A percentile compares a stretch with the other conserved stretches of the same genome.
phyloP scores from a whole-genome alignment of 495 filamentous ascomycete species.

The Achaetomiella virescens region DNA sequence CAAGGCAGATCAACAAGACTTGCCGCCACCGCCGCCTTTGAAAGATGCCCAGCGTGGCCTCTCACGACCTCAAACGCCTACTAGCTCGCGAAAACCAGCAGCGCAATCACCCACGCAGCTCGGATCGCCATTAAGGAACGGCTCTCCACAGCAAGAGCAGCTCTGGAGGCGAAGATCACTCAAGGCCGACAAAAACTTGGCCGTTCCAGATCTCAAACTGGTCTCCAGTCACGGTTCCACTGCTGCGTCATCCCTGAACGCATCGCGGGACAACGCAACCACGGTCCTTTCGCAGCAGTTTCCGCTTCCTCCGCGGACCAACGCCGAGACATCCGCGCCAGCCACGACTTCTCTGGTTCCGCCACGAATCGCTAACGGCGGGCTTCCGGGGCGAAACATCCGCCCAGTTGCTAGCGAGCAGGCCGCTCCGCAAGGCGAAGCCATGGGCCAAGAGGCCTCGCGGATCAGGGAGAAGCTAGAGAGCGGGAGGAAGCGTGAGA shows the following conservation, averaged over 20 bases:
- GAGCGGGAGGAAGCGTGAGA: slow-evolving; percentile 9
- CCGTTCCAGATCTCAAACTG: slow-evolving; percentile 40
- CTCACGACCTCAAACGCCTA: slow-evolving; percentile 16
- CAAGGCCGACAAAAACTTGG: slow-evolving; percentile 35
- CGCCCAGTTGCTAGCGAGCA: slow-evolving; percentile 24
- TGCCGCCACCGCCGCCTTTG: slow-evolving; percentile 36
- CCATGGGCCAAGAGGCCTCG: slow-evolving; percentile 27
- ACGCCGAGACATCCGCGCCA: slow-evolving; percentile 1
- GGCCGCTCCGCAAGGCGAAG: slow-evolving; percentile 9
- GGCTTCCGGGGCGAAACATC: slow-evolving; percentile 30
- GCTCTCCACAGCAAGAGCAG: slow-evolving; percentile 33
- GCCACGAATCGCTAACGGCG: slow-evolving; percentile 15
- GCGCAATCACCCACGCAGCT: slow-evolving; percentile 15
- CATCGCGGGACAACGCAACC: slow-evolving; percentile 7
- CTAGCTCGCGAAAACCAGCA: slow-evolving; percentile 5
- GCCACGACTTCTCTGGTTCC: slow-evolving; percentile 13
- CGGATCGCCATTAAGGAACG: slow-evolving; percentile 12
- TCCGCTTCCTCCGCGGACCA: slow-evolving; percentile 8
- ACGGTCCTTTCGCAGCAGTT: slow-evolving; percentile 8
- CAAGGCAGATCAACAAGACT: slow-evolving; percentile 8
- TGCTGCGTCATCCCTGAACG: slow-evolving; percentile 21
- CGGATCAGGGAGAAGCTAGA: slow-evolving; percentile 13
- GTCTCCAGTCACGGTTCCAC: slow-evolving; percentile 42
- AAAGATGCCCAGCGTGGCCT: slow-evolving; percentile 26
- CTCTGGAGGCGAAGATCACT: slow-evolving; percentile 44